A percentile compares a stretch with the other conserved stretches of the same genome.
phyloP scores from a whole-genome alignment of 768 basidiomycete genomes.

The Podaxis sp. region DNA sequence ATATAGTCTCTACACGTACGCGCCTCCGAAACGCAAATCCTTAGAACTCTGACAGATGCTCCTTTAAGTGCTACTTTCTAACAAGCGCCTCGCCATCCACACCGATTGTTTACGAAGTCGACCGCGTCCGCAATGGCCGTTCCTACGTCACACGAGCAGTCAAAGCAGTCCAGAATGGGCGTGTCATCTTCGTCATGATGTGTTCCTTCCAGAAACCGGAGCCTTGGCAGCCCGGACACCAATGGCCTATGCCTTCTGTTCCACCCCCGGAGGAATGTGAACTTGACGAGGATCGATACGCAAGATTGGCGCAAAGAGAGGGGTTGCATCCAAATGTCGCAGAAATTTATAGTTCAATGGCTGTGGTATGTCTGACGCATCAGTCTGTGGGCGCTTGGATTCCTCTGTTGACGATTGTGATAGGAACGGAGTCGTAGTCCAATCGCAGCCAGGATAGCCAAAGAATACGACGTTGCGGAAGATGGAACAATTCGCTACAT shows the following conservation, averaged over 20 bases:
- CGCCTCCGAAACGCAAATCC: background rate
- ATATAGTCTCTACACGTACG: slow-evolving; percentile 70
- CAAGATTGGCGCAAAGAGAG: slow-evolving; percentile 31
- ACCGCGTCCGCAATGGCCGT: slow-evolving; percentile 70
- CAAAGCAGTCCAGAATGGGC: slow-evolving; percentile 56
- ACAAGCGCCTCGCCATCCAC: slow-evolving; percentile 69
- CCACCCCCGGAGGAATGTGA: slow-evolving; percentile 66
- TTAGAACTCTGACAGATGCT: background rate
- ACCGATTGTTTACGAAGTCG: slow-evolving; percentile 79
- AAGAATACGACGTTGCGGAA: slow-evolving; percentile 36
- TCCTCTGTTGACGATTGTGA: background rate
- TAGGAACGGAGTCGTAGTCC: slow-evolving; percentile 73
- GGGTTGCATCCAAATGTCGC: slow-evolving; percentile 32
- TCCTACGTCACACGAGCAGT: slow-evolving; percentile 71
- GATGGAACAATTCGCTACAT: slow-evolving; percentile 54
- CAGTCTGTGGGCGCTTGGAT: background rate
- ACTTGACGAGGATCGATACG: slow-evolving; percentile 48
- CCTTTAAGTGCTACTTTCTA: slow-evolving; percentile 74
- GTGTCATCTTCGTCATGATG: slow-evolving; percentile 55
- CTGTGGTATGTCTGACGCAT: slow-evolving; percentile 25
- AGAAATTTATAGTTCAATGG: slow-evolving; percentile 31
- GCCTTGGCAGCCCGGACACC: slow-evolving; percentile 67
- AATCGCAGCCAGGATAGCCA: slow-evolving; percentile 60
- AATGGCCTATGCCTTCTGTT: slow-evolving; percentile 64
- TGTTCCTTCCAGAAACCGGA: slow-evolving; percentile 86